Evolutionary conservation across 2,329 filamentous ascomycete genomes (phyloP), one percentile per base, ranked within the genome.

Genomic region (Dothideomycetidae sp.): DNA sequence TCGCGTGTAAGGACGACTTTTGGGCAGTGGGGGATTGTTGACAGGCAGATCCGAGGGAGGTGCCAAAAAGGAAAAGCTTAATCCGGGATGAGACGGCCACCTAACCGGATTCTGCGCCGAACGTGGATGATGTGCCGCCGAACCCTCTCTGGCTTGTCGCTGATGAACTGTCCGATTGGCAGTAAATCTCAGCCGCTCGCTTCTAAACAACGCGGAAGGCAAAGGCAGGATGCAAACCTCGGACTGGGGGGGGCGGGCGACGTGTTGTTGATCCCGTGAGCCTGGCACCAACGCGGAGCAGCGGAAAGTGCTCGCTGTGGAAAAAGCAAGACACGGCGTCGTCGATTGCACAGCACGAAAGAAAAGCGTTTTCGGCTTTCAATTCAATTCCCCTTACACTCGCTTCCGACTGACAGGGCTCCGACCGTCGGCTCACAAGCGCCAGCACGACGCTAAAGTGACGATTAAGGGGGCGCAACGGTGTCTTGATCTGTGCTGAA

Each of bases 1-100:
- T 38, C 36, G 36, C 36, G 36, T 38, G 36, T 38, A 14, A 32
- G 36, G 33, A 7, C 31, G 36, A 32, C 29, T 21, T 29, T 32
- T 10, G 15, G 29, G 36, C 29, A 17, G 36, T 38, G 36, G 36
- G 35, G 36, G 31, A 31, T 38, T 38, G 36, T 38, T 38, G 36
- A 38, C 36, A 38, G 28, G n/a, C n/a, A 38, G 29, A 32, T 32
- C 17, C 17, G 36, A 38, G 36, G n/a, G 26, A 38, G 29, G 21
- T 23, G 29, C 16, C 29, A 17, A 17, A 29, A 30, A 15, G 29
- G 29, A 38, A 38, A 38, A 38, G 36, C 36, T 38, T 38, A 38
- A 30, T 38, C 29, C 17, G 29, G 18, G 31, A 29, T 38, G 36
- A 38, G 36, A 38, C 36, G 36, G 31, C 33, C 36, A 38, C 36